phyloP scores from a whole-genome alignment of 164 flowering plant species.

The Annona cherimola region DNA sequence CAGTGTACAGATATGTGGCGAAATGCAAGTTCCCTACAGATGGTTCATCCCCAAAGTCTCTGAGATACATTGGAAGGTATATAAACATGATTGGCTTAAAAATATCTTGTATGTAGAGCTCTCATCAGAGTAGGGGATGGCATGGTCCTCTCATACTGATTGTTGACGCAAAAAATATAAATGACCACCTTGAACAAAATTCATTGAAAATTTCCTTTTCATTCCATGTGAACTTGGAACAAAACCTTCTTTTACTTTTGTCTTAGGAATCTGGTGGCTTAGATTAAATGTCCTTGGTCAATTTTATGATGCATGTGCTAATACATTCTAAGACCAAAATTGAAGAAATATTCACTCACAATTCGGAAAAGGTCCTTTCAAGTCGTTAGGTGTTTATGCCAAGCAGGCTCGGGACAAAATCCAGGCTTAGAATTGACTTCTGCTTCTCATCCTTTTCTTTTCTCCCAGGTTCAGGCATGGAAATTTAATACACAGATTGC shows the following conservation, averaged over 20 bases:
- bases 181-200: not conserved
- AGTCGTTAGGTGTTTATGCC: not conserved
- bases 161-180: too few relatives aligned
- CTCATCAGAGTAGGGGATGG: not conserved
- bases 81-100: not conserved
- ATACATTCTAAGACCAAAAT: not conserved
- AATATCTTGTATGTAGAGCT: not conserved
- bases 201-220: too few relatives aligned
- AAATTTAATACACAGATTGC: not conserved
- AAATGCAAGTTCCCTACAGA: conserved; percentile 87
- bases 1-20: conserved; percentile 67
- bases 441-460: not conserved
- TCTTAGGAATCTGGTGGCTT: too few relatives aligned
- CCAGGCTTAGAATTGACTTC: not conserved
- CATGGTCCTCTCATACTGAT: too few relatives aligned
- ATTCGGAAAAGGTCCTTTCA: not conserved
- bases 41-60: conserved; percentile 82
- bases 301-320: too few relatives aligned
- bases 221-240: too few relatives aligned
- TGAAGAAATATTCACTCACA: not conserved
- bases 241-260: too few relatives aligned
- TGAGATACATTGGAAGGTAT: conserved; percentile 96
- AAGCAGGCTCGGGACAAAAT: not conserved
- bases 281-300: too few relatives aligned
- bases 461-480: not conserved